A percentile compares a stretch with the other conserved stretches of the same genome.
Evolutionary conservation across 495 filamentous ascomycete genomes (phyloP).

Genomic region (Neurospora intermedia): DNA sequence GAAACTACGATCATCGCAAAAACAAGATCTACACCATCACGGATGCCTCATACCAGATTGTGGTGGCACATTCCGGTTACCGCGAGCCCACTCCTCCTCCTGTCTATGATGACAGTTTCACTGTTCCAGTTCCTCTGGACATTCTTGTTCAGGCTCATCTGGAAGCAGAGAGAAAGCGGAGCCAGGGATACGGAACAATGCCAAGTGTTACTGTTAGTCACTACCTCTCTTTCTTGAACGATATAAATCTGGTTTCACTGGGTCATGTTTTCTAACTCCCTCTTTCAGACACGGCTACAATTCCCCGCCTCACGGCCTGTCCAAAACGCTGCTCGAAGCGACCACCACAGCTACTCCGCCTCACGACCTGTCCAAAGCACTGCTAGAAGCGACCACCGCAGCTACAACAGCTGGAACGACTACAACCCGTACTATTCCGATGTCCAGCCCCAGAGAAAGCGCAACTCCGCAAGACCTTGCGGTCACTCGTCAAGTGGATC

Average conservation of each 20-base stretch:
- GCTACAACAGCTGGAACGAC: background rate
- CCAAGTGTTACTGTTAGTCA: background rate
- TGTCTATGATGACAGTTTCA: background rate
- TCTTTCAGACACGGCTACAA: background rate
- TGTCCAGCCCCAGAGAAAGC: background rate
- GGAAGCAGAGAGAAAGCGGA: background rate
- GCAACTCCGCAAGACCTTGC: background rate
- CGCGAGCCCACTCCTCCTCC: background rate
- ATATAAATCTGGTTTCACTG: background rate
- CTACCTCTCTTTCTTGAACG: background rate
- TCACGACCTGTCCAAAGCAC: background rate
- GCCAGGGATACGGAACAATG: background rate
- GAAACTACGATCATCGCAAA: background rate
- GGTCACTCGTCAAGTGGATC: background rate
- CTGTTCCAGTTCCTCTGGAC: background rate
- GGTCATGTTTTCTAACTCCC: too few relatives aligned
- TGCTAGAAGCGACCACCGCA: background rate
- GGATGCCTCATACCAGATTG: background rate
- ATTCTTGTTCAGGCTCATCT: background rate
- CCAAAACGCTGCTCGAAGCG: background rate
- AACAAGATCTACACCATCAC: background rate
- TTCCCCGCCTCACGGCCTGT: background rate
- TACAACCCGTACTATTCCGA: background rate
- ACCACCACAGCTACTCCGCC: background rate
- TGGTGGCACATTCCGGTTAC: background rate